Evolutionary conservation across 2,329 filamentous ascomycete species (phyloP).

Genomic region (Fusarium sp.): DNA sequence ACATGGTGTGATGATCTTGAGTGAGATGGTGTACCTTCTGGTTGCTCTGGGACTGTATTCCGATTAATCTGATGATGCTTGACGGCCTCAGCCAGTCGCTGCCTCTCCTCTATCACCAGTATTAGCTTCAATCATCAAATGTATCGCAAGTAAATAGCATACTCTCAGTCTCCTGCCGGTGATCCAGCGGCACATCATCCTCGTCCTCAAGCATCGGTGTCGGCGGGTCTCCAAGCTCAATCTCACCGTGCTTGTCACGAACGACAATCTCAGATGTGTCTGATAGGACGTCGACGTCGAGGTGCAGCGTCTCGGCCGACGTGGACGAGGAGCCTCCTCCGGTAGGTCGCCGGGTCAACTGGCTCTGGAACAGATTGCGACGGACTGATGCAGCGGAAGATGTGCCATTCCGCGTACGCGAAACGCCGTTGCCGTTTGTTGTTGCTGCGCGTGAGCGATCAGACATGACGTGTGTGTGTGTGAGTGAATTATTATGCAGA

Average conservation of each 20-base stretch:
- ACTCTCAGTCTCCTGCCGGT: conserved; percentile 65
- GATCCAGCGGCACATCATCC: conserved; percentile 64
- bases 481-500: background rate
- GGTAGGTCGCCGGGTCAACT: conserved; percentile 65
- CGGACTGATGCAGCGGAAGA: conserved; percentile 39
- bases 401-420: conserved; percentile 32
- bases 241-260: conserved; percentile 68
- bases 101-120: conserved; percentile 60
- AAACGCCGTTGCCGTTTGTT: conserved; percentile 34
- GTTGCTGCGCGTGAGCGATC: conserved; percentile 38
- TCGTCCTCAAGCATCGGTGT: conserved; percentile 62
- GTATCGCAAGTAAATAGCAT: conserved; percentile 38
- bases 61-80: conserved; percentile 66
- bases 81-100: conserved; percentile 67
- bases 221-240: conserved; percentile 66
- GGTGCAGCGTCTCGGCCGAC: conserved; percentile 57
- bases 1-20: background rate
- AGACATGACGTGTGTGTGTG: conserved; percentile 26
- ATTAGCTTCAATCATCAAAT: conserved; percentile 4
- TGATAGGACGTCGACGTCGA: conserved; percentile 57
- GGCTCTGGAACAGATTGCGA: conserved; percentile 65
- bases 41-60: conserved; percentile 65
- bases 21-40: conserved; percentile 62
- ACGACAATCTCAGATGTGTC: conserved; percentile 66
- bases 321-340: conserved; percentile 48